phyloP scores from a whole-genome alignment of 2,329 filamentous ascomycete genomes.

The Aspergillus tubingensis region DNA sequence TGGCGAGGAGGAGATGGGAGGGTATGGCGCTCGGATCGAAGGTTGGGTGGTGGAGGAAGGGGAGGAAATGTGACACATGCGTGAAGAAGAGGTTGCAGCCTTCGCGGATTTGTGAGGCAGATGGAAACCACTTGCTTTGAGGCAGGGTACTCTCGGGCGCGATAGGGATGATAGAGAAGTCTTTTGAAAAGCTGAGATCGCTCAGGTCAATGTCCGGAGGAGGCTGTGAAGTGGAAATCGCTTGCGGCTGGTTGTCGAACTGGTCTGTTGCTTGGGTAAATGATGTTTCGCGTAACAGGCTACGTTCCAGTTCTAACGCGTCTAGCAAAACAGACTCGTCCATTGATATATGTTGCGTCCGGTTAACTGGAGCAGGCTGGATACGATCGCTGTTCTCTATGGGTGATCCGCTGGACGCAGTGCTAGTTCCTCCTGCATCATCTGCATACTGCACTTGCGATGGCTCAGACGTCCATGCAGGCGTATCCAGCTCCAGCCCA shows the following conservation, averaged over 20 bases:
- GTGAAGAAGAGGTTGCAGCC: constrained; percentile 41
- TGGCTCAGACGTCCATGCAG: no score
- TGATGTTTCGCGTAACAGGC: constrained; percentile 17
- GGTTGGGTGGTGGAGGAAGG: constrained; percentile 42
- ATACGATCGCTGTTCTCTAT: background rate
- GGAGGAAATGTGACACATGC: constrained; percentile 41
- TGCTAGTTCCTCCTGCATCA: no score
- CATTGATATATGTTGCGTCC: background rate
- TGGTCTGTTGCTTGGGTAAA: constrained; percentile 14
- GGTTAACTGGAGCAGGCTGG: background rate
- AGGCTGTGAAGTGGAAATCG: background rate
- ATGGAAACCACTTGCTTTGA: constrained; percentile 35
- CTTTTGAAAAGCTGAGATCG: background rate
- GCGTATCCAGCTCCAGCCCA: background rate
- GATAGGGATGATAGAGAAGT: constrained; percentile 4
- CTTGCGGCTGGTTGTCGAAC: constrained; percentile 4
- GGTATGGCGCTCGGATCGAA: constrained; percentile 33
- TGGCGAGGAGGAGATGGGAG: constrained; percentile 35
- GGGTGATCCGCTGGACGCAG: constrained; percentile 9
- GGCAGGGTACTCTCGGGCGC: background rate
- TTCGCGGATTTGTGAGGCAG: constrained; percentile 30
- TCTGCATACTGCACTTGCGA: no score
- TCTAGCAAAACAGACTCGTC: background rate
- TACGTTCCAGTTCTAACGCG: constrained; percentile 20
- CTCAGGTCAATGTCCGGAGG: constrained; percentile 1